phyloP scores from a whole-genome alignment of 2,329 filamentous ascomycete species.

The Trichoderma asperellum region DNA sequence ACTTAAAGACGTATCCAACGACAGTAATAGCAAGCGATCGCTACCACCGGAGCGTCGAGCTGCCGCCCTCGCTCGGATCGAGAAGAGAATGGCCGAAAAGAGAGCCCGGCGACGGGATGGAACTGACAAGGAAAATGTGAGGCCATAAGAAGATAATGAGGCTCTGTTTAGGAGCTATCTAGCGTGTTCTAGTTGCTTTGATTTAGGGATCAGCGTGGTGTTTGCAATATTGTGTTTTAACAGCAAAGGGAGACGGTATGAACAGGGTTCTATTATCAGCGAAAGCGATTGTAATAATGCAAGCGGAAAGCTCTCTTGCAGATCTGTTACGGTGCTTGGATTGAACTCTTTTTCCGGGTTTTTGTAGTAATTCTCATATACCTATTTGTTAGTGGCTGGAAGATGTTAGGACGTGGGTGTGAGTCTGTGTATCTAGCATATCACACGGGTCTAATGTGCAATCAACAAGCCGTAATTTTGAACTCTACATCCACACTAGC shows the following conservation, averaged over 20 bases:
- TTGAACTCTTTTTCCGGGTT: background rate
- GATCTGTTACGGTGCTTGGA: slow-evolving; percentile 20
- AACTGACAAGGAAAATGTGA: slow-evolving; percentile 58
- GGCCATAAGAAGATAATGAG: slow-evolving; percentile 37
- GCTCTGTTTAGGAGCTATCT: background rate
- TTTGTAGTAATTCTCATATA: slow-evolving; percentile 7
- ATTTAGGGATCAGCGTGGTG: slow-evolving; percentile 33
- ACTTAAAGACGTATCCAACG: slow-evolving; percentile 34
- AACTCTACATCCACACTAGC: slow-evolving; percentile 23
- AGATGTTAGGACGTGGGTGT: slow-evolving; percentile 1
- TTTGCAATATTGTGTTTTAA: slow-evolving; percentile 27
- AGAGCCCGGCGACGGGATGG: slow-evolving; percentile 41
- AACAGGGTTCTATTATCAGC: background rate
- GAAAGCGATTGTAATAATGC: slow-evolving; percentile 10
- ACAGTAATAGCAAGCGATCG: slow-evolving; percentile 43
- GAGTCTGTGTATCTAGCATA: slow-evolving; percentile 3
- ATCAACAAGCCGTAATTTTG: slow-evolving; percentile 3
- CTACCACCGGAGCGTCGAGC: slow-evolving; percentile 57
- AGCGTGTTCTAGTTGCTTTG: slow-evolving; percentile 5
- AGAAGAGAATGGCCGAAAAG: slow-evolving; percentile 58
- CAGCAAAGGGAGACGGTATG: background rate
- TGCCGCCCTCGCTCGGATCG: slow-evolving; percentile 59
- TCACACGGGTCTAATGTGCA: slow-evolving; percentile 18
- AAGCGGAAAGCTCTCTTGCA: slow-evolving; percentile 6
- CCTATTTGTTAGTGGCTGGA: slow-evolving; percentile 9